These are phyloP conservation scores for Fragilariopsis cylindrus DNA, from an alignment of 108 stramenopile species.

Conservation along the genomic window DNA sequence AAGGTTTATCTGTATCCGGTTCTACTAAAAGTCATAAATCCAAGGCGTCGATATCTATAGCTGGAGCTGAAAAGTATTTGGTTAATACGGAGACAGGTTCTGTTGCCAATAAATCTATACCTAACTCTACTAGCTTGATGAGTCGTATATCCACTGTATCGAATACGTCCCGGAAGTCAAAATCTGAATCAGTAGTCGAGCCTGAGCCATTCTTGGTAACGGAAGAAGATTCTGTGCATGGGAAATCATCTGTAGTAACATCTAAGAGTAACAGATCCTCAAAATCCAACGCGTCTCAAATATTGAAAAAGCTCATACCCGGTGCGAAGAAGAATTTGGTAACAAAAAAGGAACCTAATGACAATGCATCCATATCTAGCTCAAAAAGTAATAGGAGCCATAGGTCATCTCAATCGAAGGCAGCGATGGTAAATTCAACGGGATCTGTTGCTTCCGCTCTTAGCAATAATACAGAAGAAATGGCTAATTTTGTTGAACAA, in stretches of 20 bases:
- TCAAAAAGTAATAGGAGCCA: not conserved
- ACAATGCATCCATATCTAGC: constrained; percentile 8
- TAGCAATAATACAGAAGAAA: not conserved
- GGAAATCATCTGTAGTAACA: no score
- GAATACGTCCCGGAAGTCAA: no score
- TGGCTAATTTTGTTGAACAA: not conserved
- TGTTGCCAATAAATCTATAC: constrained; percentile 10
- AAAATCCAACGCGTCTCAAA: not conserved
- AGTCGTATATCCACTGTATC: no score
- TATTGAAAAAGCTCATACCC: not conserved
- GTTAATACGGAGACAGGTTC: not conserved
- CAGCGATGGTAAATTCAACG: not conserved
- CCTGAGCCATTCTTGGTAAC: no score
- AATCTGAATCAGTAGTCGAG: no score
- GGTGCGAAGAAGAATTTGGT: not conserved
- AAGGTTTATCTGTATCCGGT: not conserved
- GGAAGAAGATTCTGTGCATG: no score
- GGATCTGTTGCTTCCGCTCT: not conserved
- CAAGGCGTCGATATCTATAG: not conserved
- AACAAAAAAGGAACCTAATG: not conserved
- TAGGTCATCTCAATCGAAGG: not conserved
- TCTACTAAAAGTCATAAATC: not conserved
- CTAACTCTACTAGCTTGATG: not conserved
- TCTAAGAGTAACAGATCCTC: no score
- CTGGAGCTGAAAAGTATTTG: not conserved